Percentiles rank a stretch among this genome's conserved stretches.
Evolutionary conservation across 225 moss, liverwort and hornwort species (phyloP).

Genomic region (Marchantia paleacea): DNA sequence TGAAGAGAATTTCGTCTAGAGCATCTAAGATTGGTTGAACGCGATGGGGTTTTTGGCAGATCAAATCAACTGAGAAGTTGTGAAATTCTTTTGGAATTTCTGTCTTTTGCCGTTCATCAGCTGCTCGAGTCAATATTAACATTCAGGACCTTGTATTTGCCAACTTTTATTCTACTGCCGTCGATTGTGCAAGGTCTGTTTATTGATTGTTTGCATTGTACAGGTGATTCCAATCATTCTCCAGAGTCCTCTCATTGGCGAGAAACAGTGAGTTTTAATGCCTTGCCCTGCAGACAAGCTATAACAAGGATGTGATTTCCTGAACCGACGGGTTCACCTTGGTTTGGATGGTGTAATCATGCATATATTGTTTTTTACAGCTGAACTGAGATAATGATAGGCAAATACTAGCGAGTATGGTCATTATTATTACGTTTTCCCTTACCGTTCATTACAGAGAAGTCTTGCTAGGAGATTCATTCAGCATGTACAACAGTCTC

Average conservation of each 20-base stretch:
- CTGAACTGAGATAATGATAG: no score
- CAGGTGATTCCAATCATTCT: conserved; percentile 72
- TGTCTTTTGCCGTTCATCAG: no score
- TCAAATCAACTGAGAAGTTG: no score
- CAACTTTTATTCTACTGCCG: no score
- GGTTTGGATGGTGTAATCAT: not conserved
- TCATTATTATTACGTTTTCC: not conserved
- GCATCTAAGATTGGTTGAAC: no score
- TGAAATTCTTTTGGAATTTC: no score
- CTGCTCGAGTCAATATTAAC: no score
- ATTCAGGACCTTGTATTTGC: no score
- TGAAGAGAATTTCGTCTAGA: no score
- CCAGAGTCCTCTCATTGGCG: conserved; percentile 69
- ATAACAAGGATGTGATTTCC: not conserved
- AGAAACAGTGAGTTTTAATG: conserved; percentile 50
- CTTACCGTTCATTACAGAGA: not conserved
- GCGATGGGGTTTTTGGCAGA: no score
- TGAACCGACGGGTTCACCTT: not conserved
- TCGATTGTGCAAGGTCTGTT: not conserved
- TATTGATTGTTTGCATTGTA: not conserved
- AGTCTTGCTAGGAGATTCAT: not conserved
- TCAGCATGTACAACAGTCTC: not conserved
- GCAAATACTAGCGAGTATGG: no score
- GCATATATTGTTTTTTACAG: not conserved
- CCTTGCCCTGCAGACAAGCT: not conserved